A percentile compares a stretch with the other conserved stretches of the same genome.
phyloP scores from a whole-genome alignment of 2,329 filamentous ascomycete species.

The Rugonectria rugulosa region DNA sequence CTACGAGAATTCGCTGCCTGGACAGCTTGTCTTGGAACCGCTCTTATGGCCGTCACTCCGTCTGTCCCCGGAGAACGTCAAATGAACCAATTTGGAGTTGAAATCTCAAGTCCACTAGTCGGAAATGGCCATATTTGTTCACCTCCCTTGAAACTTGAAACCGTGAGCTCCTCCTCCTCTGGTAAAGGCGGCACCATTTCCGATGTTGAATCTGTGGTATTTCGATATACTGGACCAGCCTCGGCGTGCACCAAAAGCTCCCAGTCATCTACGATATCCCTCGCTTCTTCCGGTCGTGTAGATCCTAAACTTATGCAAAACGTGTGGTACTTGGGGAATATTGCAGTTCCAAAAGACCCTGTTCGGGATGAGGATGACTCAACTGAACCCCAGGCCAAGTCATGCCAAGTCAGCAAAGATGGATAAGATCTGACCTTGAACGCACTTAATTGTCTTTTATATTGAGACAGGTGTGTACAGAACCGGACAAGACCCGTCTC shows the following conservation, averaged over 20 bases:
- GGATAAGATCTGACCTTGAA: too few species aligned
- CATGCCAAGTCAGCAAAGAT: too few species aligned
- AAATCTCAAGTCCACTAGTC: slow-evolving; percentile 6
- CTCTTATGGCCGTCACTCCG: slow-evolving; percentile 17
- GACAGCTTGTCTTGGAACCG: slow-evolving; percentile 16
- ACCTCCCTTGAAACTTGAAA: neutral
- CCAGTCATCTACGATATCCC: neutral
- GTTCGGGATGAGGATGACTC: neutral
- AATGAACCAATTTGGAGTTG: slow-evolving; percentile 10
- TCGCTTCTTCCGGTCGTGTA: neutral
- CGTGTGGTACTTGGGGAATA: neutral
- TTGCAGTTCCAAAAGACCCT: neutral
- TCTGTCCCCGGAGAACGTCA: neutral
- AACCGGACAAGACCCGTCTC: too few species aligned
- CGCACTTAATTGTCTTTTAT: neutral
- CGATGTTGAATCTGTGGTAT: slow-evolving; percentile 10
- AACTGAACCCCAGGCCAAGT: neutral
- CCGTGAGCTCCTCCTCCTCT: neutral
- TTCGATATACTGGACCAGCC: slow-evolving; percentile 2
- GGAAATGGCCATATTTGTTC: neutral
- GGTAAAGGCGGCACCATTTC: neutral
- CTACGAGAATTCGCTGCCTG: slow-evolving; percentile 19
- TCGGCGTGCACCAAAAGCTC: neutral
- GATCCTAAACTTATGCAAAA: neutral
- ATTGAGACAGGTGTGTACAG: too few species aligned